Conservation (phyloP, 768 basidiomycete species). For the Calocybe gangraenosa region DNA sequence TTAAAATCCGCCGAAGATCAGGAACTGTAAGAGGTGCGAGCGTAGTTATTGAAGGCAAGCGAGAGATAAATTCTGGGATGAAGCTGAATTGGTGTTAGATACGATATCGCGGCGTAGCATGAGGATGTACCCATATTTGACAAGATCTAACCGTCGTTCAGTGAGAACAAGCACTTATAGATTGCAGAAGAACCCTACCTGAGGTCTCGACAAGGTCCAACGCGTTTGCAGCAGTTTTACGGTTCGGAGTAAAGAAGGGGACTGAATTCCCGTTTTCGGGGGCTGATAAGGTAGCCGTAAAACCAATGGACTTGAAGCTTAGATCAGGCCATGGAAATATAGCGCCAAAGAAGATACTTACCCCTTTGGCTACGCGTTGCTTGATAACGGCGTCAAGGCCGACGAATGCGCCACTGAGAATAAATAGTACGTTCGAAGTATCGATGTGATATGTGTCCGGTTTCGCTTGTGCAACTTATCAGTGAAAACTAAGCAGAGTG, state of each 20-base stretch:
- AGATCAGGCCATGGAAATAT: constrained; percentile 7
- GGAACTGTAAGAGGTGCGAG: constrained; percentile 72
- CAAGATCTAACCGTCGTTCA: constrained; percentile 53
- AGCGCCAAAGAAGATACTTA: constrained; percentile 33
- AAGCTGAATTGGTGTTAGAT: constrained; percentile 44
- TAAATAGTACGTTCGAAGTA: constrained; percentile 91
- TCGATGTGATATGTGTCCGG: constrained; percentile 75
- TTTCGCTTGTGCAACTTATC: constrained; percentile 33
- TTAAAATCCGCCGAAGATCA: constrained; percentile 87
- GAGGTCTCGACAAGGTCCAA: constrained; percentile 70
- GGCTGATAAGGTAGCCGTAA: constrained; percentile 43
- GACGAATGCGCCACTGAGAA: constrained; percentile 92
- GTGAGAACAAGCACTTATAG: not conserved
- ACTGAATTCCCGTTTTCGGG: constrained; percentile 34
- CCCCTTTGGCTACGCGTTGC: constrained; percentile 78
- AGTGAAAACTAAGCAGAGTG: not conserved
- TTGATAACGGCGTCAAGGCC: constrained; percentile 83
- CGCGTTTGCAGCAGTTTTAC: constrained; percentile 44
- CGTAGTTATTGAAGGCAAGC: constrained; percentile 88
- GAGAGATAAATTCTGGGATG: constrained; percentile 93
- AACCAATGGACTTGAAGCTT: constrained; percentile 76
- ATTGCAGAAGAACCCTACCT: constrained; percentile 35
- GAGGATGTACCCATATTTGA: constrained; percentile 65
- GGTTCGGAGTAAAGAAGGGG: constrained; percentile 80
- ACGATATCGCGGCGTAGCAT: not conserved